Evolutionary conservation across 148 eudicot species (phyloP).

Genomic region (Chenopodium album): DNA sequence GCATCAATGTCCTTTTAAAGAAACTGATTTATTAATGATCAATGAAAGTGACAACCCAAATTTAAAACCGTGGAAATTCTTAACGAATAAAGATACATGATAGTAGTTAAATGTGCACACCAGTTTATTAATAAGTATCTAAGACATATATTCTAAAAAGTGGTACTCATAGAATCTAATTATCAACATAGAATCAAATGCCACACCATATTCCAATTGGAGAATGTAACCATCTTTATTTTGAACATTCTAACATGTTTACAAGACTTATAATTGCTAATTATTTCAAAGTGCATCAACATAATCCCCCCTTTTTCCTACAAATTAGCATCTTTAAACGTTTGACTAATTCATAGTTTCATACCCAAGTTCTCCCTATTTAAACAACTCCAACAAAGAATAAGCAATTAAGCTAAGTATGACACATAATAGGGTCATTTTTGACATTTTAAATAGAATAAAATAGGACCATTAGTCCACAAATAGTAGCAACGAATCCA

Average conservation of each 20-base stretch:
- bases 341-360: slow-evolving; percentile 3
- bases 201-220: background rate
- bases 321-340: background rate
- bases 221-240: too few species aligned
- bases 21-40: background rate
- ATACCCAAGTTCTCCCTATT: background rate
- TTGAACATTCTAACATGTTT: background rate
- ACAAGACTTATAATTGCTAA: background rate
- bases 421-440: slow-evolving; percentile 1
- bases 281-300: background rate
- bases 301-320: background rate
- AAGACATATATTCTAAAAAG: background rate
- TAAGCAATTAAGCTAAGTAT: background rate
- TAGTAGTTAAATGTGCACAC: too few species aligned
- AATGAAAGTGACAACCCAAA: background rate
- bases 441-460: background rate
- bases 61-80: background rate
- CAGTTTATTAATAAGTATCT: background rate
- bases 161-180: background rate
- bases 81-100: background rate
- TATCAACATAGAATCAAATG: background rate
- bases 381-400: background rate
- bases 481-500: slow-evolving; percentile 15
- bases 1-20: background rate
- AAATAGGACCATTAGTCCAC: background rate